A percentile compares a stretch with the other conserved stretches of the same genome.
Conservation (phyloP, 2,329 filamentous ascomycete genomes). For the Bisporella sp. region DNA sequence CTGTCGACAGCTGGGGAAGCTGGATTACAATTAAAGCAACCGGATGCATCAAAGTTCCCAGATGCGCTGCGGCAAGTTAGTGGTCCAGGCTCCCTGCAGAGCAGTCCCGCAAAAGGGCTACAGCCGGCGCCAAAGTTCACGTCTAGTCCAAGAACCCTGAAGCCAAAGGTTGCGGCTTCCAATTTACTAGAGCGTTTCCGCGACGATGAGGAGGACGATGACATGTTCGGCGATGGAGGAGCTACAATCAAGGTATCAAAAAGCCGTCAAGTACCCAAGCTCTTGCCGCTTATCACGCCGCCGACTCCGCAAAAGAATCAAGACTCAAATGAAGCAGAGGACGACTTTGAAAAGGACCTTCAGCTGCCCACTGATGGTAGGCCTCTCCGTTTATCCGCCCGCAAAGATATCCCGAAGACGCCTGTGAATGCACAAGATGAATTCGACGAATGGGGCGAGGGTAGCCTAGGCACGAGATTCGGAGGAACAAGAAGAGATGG, state of each 20-base stretch:
- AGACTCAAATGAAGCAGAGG: slow-evolving; percentile 35
- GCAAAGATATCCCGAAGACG: slow-evolving; percentile 55
- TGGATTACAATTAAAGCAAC: slow-evolving; percentile 56
- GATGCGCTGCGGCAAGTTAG: slow-evolving; percentile 60
- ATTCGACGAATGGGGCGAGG: slow-evolving; percentile 87
- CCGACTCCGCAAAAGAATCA: slow-evolving; percentile 43
- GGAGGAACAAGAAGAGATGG: slow-evolving; percentile 76
- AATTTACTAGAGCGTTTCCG: slow-evolving; percentile 58
- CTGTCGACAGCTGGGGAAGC: slow-evolving; percentile 59
- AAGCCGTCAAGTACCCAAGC: slow-evolving; percentile 43
- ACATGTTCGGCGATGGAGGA: slow-evolving; percentile 55
- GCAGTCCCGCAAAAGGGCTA: slow-evolving; percentile 44
- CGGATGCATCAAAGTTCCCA: slow-evolving; percentile 55
- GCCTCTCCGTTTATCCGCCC: slow-evolving; percentile 52
- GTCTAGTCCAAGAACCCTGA: slow-evolving; percentile 17
- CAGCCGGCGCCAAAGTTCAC: slow-evolving; percentile 26
- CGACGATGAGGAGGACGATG: slow-evolving; percentile 54
- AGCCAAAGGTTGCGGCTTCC: slow-evolving; percentile 22
- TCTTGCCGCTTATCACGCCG: slow-evolving; percentile 46
- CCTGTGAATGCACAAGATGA: slow-evolving; percentile 61
- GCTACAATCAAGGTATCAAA: slow-evolving; percentile 65
- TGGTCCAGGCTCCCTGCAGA: slow-evolving; percentile 37
- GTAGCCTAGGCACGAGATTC: slow-evolving; percentile 83
- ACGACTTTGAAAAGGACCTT: slow-evolving; percentile 67
- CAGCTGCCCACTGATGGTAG: slow-evolving; percentile 63